Evolutionary conservation across 2,329 filamentous ascomycete species (phyloP), one percentile per base, ranked within the genome.

Genomic region (Trichophyton schoenleinii): DNA sequence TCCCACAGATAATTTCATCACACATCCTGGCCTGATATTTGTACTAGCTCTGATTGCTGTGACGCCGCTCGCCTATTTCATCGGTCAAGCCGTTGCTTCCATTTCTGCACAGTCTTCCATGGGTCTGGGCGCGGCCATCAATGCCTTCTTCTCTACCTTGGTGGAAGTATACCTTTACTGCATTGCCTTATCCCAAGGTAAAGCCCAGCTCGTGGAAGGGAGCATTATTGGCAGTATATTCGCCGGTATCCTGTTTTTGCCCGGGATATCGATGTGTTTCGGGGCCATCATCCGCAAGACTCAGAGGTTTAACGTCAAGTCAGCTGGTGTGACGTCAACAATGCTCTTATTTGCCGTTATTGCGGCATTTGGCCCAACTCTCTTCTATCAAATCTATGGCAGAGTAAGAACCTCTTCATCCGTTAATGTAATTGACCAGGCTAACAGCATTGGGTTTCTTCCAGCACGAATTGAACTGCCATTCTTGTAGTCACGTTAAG

Each of bases 311-410:
- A 99, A 99, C 71, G 91, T 94, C 65, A 90, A 87, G 70, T 97
- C 92, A 38, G 94, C 94, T 34, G 91, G 94, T 71, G 94, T 97
- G 38, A 97, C 92, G 0, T 96, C 91, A 1, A 99, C 94, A 0
- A 99, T 99, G 94, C 78, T 99, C 61, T 80, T 99, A 8, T 99
- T 99, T 71, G 92, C 94, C 25, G 88, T 95, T 44, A 94, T 99
- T 67, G 92, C 89, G 64, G 90, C 92, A 7, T 99, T 99, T 74
- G 88, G 92, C 0, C 94, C 94, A 2, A 99, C 94, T 0, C 78
- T 99, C 13, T 99, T 99, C 76, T 99, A 97, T 75, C 92, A 99
- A 71, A 96, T 99, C 65, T 97, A 97, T 73, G 95, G 94, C 67
- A 96, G 91, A 57, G 83, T 86, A 77, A 77, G 44, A n/a, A 41